Percentiles rank a stretch among this genome's conserved stretches.
These are phyloP conservation scores for Penicillium verhagenii DNA, from an alignment of 495 filamentous ascomycete species.

Conservation along the genomic window DNA sequence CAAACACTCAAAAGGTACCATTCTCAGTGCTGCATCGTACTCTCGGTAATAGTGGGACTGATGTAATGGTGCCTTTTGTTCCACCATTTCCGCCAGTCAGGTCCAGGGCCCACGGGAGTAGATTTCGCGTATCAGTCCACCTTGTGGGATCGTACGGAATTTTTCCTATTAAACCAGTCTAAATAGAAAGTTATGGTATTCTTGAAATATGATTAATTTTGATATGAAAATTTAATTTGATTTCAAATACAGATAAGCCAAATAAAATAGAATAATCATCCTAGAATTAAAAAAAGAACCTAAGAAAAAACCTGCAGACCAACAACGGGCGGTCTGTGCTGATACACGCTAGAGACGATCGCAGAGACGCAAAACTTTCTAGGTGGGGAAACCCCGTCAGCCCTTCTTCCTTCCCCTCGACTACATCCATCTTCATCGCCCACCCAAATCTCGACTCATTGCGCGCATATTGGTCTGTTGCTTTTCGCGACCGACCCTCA, in stretches of 20 bases:
- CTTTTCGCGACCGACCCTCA: not conserved
- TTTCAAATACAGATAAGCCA: not conserved
- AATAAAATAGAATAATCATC: not conserved
- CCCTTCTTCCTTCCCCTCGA: slow-evolving; percentile 23
- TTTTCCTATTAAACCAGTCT: too few relatives aligned
- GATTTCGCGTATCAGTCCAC: slow-evolving; percentile 23
- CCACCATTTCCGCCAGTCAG: not conserved
- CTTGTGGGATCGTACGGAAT: slow-evolving; percentile 12
- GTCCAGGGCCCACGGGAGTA: not conserved
- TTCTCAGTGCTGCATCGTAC: not conserved
- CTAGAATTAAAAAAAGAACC: not conserved
- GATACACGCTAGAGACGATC: slow-evolving; percentile 22
- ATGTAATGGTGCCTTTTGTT: slow-evolving; percentile 10
- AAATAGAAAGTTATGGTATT: too few relatives aligned
- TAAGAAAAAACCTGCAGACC: not conserved
- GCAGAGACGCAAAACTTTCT: slow-evolving; percentile 26
- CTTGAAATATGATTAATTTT: not conserved
- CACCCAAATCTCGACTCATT: not conserved
- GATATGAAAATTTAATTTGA: not conserved
- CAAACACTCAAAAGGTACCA: too few relatives aligned
- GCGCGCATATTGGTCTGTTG: slow-evolving; percentile 1
- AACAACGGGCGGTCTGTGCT: slow-evolving; percentile 19
- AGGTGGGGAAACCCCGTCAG: slow-evolving; percentile 24
- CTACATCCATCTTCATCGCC: slow-evolving; percentile 2
- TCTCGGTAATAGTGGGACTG: not conserved